Base-by-base conservation (phyloP, 2,329 filamentous ascomycete genomes). In the Pseudogymnoascus destructans region DNA sequence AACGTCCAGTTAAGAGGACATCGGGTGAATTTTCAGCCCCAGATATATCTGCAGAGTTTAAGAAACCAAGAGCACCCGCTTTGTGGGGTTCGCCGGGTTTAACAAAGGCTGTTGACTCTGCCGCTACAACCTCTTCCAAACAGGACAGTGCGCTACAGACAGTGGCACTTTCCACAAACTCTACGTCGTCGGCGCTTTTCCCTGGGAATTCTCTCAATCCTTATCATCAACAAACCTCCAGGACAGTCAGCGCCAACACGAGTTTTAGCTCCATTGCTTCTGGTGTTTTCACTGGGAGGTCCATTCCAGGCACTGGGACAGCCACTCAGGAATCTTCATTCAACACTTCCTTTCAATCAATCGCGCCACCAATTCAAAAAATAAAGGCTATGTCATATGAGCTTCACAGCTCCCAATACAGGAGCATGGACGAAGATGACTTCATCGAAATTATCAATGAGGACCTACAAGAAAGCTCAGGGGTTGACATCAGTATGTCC, bases 371-470 rank as follows among this genome's bases (percentile, higher is more conserved):
- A 3, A 3, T 8, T 13, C 52, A 55, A 10, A 21, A 10, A 21
- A 1, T 15, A 15, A 54, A 56, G 19, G 30, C 15, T 55, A 57
- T 40, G 57, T 55, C 11, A 55, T 63, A 36, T 40, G 57, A 17
- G 3, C 35, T 49, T 9, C 33, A 58, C 25, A 64, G 63, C 21
- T 66, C 65, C 3, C 61, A 65, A 27, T 61, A 56, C 6, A 61
- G 59, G 21, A 64, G 63, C 32, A 64, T 63, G 27, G 64, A 66
- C 17, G 66, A 67, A 21, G 60, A 54, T 38, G 57, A 25, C 2
- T 49, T 65, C 1, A 59, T 40, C 8, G 55, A 57, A 15, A 36
- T 59, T 6, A 55, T 46, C 5, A 62, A 64, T 19, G 46, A 30
- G 5, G 25, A 30, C 9, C 7, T 30, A 7, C 25, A 52, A 30